These are phyloP conservation scores for Heliamphora exappendiculata DNA, from an alignment of 148 eudicot species.

Conservation along the genomic window DNA sequence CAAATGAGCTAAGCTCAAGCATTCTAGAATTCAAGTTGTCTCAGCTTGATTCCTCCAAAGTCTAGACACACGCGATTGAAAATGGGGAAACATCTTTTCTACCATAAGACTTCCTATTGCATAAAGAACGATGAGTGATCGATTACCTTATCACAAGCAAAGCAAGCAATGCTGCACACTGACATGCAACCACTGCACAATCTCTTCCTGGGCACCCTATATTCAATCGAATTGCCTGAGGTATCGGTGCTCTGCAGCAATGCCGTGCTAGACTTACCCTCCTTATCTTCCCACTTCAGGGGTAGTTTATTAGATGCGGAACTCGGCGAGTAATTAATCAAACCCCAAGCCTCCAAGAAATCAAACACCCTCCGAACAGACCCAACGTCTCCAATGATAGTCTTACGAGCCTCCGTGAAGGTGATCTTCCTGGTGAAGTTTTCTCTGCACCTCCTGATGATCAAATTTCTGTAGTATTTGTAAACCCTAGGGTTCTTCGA, in stretches of 20 bases:
- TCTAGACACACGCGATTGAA: neutral
- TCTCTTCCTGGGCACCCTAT: constrained; percentile 33
- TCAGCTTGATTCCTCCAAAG: too few relatives aligned
- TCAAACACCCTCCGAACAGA: constrained; percentile 78
- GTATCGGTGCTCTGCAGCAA: too few relatives aligned
- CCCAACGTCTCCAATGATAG: constrained; percentile 76
- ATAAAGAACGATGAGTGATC: neutral
- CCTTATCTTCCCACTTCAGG: constrained; percentile 64
- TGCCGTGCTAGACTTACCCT: constrained; percentile 31
- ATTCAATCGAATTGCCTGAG: constrained; percentile 12
- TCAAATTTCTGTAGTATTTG: constrained; percentile 74
- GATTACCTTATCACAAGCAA: constrained; percentile 68
- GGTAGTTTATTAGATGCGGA: constrained; percentile 34
- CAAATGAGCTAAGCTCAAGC: too few relatives aligned
- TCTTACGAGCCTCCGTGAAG: constrained; percentile 74
- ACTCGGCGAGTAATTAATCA: constrained; percentile 56
- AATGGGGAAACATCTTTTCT: neutral
- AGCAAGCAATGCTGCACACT: constrained; percentile 79
- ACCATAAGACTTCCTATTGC: neutral
- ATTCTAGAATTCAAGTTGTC: too few relatives aligned
- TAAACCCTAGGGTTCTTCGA: constrained; percentile 69
- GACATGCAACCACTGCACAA: constrained; percentile 68
- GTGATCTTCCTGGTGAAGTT: constrained; percentile 55
- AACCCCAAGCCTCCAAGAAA: constrained; percentile 90
- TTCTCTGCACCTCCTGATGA: constrained; percentile 45